Base-by-base conservation (phyloP, 371 early-diverging fungal genomes). In the Phascolomyces articulosus region DNA sequence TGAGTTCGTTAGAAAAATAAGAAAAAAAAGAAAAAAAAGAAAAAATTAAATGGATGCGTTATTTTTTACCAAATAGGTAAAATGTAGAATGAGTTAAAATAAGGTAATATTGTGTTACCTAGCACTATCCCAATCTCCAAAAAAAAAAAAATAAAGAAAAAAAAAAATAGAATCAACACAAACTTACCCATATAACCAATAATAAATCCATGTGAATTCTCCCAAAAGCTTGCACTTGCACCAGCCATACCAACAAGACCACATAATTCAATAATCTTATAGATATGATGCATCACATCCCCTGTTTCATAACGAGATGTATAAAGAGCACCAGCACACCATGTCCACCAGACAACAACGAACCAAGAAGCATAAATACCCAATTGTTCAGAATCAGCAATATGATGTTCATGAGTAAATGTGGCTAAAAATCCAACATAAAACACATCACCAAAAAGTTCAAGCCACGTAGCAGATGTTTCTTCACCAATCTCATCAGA, bases 301-400 rank as follows among this genome's bases (percentile, higher is more conserved):
- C 63, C 67, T 29, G 63, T 67, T 20, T 82, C 82, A 59, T 82
- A 82, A 31, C 82, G 71, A 15, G 82, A 74, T 4, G 82, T 77
- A 58, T 82, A 83, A 71, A 85, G 68, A 11, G 86, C 84, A 57
- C 83, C 79, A 1, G 86, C 79, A 40, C 84, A 79, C 84, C 86
- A 85, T 55, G 83, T 82, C 86, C 86, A 85, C 86, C 86, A 85
- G 69, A 85, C 75, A 1, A 85, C 81, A 1, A 82, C 80, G 63
- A 85, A 85, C 85, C 85, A 85, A 18, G 79, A 79, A 29, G 75
- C 81, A 59, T 85, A 85, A 8, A 70, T 69, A 9, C 75, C 73
- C 27, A 85, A 51, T 1, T 70, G 68, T 0, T 62, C 47, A 1
- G 57, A 29, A 60, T 70, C 73, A 3, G 66, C 58, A 55, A 85